Evolutionary conservation across 2,329 filamentous ascomycete species (phyloP).

Genomic region (Nemania serpens): DNA sequence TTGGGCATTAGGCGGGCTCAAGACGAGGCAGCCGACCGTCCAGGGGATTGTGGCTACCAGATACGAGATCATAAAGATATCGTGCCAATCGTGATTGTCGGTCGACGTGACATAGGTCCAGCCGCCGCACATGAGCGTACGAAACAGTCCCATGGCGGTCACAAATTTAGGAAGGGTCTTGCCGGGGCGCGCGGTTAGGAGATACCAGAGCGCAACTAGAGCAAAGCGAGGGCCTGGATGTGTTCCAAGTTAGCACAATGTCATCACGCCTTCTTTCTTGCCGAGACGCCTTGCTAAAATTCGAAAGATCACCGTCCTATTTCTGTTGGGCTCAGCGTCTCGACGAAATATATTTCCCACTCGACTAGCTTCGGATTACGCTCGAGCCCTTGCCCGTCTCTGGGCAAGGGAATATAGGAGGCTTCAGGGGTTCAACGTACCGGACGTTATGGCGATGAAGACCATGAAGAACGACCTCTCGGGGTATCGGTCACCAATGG

Average conservation of each 20-base stretch:
- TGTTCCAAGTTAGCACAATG: conserved; percentile 21
- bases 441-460: conserved; percentile 95
- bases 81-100: conserved; percentile 97
- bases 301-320: neutral
- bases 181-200: conserved; percentile 79
- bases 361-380: neutral
- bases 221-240: conserved; percentile 80
- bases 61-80: conserved; percentile 99
- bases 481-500: conserved; percentile 95
- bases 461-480: conserved; percentile 97
- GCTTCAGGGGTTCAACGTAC: conserved; percentile 50
- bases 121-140: conserved; percentile 91
- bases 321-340: neutral
- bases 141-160: conserved; percentile 77
- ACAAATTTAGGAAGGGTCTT: conserved; percentile 80
- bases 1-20: conserved; percentile 82
- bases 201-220: conserved; percentile 89
- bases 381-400: neutral
- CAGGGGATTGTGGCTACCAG: conserved; percentile 92
- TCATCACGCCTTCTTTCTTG: neutral
- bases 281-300: neutral
- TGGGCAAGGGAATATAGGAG: neutral
- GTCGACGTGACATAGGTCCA: conserved; percentile 99
- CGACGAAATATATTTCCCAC: neutral
- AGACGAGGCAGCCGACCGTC: conserved; percentile 86